Evolutionary conservation across 352 stramenopile genomes (phyloP).

Genomic region (Pythium scleroteichum): DNA sequence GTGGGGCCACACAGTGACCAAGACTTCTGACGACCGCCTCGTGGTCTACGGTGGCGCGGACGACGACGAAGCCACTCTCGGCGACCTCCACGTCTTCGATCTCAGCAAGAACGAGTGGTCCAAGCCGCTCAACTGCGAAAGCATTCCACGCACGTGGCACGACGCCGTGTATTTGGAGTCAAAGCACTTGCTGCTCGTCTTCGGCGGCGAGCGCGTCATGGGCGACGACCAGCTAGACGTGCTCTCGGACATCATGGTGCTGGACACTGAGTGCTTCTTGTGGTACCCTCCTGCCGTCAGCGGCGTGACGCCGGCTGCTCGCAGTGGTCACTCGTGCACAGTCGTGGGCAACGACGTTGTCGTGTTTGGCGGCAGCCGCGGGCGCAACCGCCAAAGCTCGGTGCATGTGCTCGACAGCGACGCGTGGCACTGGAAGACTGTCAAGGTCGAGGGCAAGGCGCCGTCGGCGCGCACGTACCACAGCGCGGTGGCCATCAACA

Average conservation of each 20-base stretch:
- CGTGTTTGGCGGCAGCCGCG: conserved; percentile 76
- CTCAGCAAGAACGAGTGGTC: conserved; percentile 72
- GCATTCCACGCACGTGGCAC: conserved; percentile 89
- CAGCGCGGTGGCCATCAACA: conserved; percentile 62
- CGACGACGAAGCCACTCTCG: conserved; percentile 80
- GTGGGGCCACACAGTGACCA: conserved; percentile 91
- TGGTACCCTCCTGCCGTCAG: conserved; percentile 92
- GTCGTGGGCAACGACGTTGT: conserved; percentile 75
- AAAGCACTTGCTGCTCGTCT: conserved; percentile 91
- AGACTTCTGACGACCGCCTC: conserved; percentile 83
- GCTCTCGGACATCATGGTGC: conserved; percentile 87
- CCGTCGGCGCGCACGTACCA: conserved; percentile 91
- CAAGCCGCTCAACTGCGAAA: conserved; percentile 88
- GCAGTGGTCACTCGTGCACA: conserved; percentile 76
- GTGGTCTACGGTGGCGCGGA: conserved; percentile 92
- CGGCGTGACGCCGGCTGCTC: conserved; percentile 56
- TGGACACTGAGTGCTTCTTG: conserved; percentile 93
- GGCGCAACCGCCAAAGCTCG: conserved; percentile 70
- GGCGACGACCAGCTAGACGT: conserved; percentile 65
- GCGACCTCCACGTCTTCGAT: conserved; percentile 88
- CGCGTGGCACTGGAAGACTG: conserved; percentile 88
- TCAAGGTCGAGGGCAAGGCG: conserved; percentile 87
- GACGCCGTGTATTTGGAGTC: conserved; percentile 85
- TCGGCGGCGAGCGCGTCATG: conserved; percentile 87
- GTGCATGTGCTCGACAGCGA: conserved; percentile 80